Base-by-base conservation (phyloP, 1,284 basidiomycete species). In the Moesziomyces sp. region DNA sequence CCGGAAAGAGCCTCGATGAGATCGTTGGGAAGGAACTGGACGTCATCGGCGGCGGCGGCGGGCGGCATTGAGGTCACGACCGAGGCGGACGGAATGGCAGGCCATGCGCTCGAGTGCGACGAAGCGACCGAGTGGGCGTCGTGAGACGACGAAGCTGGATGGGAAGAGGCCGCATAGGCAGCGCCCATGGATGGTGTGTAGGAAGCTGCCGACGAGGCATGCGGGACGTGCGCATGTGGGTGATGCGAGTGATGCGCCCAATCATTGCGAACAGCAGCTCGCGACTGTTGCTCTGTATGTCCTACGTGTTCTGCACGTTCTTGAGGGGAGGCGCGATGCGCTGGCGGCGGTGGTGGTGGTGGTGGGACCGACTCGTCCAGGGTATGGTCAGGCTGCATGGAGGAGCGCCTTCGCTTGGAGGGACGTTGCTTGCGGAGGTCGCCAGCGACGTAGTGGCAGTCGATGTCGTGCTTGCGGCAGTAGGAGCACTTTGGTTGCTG, bases 1-100 rank as follows among this genome's bases (percentile, higher is more conserved):
- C 52, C 52, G 2, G 52, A 53, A 6, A 53, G 52, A 8, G 52
- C 52, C 38, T 53, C 52, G 40, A 53, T 53, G 26, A 53, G 52
- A 26, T 53, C 52, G 43, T 53, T 44, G 43, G 52, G 52, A 7
- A 53, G 52, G 16, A 53, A 45, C 10, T 19, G 43, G 5, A 45
- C n/a, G 11, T 23, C 14, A 1, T 19, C 10, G 23, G 43, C 11
- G 19, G 43, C 4, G 13, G 43, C n/a, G 43, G 4, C 19, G 13
- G 30, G 30, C 13, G 30, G 30, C 13, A 34, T 11, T 11, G 30
- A 34, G 23, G 43, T 21, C 21, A 45, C n/a, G 0, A 45, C 43
- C 11, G 43, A n/a, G 11, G 16, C 19, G 13, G 8, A 1, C 0
- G 19, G 23, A 11, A 21, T 8, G 11, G n/a, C 18, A 45, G 43